phyloP scores from a whole-genome alignment of 257 asterid species.

The Osmanthus fragrans region DNA sequence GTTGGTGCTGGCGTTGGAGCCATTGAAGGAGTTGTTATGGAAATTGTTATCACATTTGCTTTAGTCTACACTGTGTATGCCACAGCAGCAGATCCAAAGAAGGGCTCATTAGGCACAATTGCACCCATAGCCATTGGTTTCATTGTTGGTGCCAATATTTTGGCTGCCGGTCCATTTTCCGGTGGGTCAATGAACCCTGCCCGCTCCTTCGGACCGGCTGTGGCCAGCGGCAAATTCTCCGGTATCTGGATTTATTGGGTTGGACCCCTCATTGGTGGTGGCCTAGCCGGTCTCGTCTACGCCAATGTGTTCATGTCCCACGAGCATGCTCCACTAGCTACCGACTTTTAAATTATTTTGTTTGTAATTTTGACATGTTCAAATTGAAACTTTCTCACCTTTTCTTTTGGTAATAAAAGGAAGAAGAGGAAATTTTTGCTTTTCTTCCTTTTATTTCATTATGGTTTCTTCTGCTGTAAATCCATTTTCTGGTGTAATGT shows the following conservation, averaged over 20 bases:
- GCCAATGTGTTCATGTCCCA: constrained; percentile 31
- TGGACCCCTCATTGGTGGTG: constrained; percentile 58
- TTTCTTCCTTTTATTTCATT: constrained; percentile 12
- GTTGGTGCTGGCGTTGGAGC: constrained; percentile 49
- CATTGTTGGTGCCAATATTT: constrained; percentile 61
- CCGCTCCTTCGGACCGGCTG: constrained; percentile 54
- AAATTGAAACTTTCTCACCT: not conserved
- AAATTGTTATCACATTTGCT: constrained; percentile 54
- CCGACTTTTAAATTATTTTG: constrained; percentile 20
- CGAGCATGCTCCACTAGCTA: constrained; percentile 36
- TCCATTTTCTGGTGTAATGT: constrained; percentile 29
- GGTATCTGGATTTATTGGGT: constrained; percentile 52
- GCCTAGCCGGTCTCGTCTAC: constrained; percentile 38
- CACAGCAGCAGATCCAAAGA: constrained; percentile 66
- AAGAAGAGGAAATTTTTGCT: constrained; percentile 15
- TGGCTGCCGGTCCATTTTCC: constrained; percentile 60
- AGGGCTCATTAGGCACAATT: constrained; percentile 51
- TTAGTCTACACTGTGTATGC: constrained; percentile 62
- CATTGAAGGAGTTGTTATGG: constrained; percentile 50
- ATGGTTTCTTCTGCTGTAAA: constrained; percentile 37
- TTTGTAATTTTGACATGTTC: constrained; percentile 12
- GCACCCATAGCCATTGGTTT: constrained; percentile 63
- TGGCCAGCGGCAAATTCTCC: constrained; percentile 39
- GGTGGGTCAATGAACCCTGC: constrained; percentile 71
- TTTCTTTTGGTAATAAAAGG: constrained; percentile 22